Percentiles rank a stretch among this genome's conserved stretches.
These are phyloP conservation scores for Pythium periplocum DNA, from an alignment of 352 stramenopile species.

Conservation along the genomic window DNA sequence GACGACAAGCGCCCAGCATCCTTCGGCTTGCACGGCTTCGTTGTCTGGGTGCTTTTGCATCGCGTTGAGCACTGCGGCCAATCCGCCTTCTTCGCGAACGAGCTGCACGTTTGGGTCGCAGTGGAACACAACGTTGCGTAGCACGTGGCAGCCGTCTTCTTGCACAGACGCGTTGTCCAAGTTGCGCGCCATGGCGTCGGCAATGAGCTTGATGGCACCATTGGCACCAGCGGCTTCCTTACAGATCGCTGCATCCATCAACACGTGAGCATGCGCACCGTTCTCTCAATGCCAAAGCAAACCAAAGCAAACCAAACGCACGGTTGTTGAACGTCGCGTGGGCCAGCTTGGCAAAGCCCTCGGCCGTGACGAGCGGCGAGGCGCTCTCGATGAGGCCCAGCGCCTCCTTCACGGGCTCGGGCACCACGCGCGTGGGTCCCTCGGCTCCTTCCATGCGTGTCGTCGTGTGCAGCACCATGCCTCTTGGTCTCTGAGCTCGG, in stretches of 20 bases:
- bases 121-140: conserved; percentile 73
- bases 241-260: conserved; percentile 31
- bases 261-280: neutral
- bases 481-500: neutral
- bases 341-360: conserved; percentile 67
- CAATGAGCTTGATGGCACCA: conserved; percentile 55
- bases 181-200: conserved; percentile 60
- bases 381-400: conserved; percentile 52
- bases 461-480: conserved; percentile 35
- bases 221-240: conserved; percentile 59
- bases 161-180: conserved; percentile 55
- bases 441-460: conserved; percentile 45
- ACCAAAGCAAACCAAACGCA: conserved; percentile 14
- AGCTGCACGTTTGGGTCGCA: conserved; percentile 63
- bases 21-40: conserved; percentile 63
- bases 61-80: conserved; percentile 51
- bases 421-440: conserved; percentile 28
- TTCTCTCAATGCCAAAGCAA: no score
- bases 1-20: conserved; percentile 69
- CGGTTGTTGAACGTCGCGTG: conserved; percentile 79
- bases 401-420: conserved; percentile 48
- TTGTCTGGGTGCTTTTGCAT: conserved; percentile 63
- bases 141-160: conserved; percentile 63
- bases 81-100: conserved; percentile 52
- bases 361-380: conserved; percentile 40